Evolutionary conservation across 2,329 filamentous ascomycete species (phyloP).

Genomic region (Ophiosphaerella narmari): DNA sequence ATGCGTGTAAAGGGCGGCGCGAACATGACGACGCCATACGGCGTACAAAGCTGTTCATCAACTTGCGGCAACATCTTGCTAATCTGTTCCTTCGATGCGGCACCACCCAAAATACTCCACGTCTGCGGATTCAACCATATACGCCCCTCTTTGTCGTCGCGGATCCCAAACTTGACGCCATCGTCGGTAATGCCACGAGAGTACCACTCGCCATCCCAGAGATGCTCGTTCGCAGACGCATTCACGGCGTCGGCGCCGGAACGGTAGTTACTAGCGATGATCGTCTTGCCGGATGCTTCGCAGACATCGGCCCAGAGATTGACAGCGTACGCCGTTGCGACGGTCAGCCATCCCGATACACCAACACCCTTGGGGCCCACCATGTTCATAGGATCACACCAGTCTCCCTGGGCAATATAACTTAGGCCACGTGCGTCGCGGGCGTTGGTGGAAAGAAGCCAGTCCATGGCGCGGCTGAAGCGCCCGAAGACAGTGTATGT

Average conservation of each 20-base stretch:
- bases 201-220: slow-evolving; percentile 64
- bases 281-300: slow-evolving; percentile 49
- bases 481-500: slow-evolving; percentile 59
- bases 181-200: slow-evolving; percentile 63
- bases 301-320: slow-evolving; percentile 61
- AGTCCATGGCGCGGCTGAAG: slow-evolving; percentile 62
- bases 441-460: slow-evolving; percentile 52
- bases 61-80: slow-evolving; percentile 54
- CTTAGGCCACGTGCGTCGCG: slow-evolving; percentile 60
- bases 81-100: slow-evolving; percentile 51
- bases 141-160: slow-evolving; percentile 57
- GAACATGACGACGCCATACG: slow-evolving; percentile 62
- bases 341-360: slow-evolving; percentile 63
- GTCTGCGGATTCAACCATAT: slow-evolving; percentile 65
- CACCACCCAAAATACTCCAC: slow-evolving; percentile 61
- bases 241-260: slow-evolving; percentile 55
- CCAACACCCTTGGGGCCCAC: slow-evolving; percentile 63
- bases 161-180: slow-evolving; percentile 57
- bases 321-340: slow-evolving; percentile 59
- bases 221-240: slow-evolving; percentile 55
- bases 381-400: slow-evolving; percentile 68
- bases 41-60: slow-evolving; percentile 58
- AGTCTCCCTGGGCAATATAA: slow-evolving; percentile 64
- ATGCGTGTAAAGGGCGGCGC: slow-evolving; percentile 59
- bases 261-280: slow-evolving; percentile 53